These are phyloP conservation scores for Colletotrichum paranaense DNA, from an alignment of 2,329 filamentous ascomycete species.

Conservation along the genomic window DNA sequence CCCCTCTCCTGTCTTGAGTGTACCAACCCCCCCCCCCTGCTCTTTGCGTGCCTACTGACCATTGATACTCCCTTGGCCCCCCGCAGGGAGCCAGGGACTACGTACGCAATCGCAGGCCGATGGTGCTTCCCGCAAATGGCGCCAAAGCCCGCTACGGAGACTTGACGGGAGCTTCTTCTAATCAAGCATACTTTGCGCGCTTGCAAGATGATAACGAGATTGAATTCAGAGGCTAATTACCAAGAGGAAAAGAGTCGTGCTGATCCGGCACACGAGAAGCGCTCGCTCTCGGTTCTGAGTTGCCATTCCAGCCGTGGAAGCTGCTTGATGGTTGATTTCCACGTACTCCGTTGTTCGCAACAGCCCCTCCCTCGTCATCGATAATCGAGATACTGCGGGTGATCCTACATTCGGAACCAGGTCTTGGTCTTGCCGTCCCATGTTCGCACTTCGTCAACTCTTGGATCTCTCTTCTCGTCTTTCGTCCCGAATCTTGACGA, in stretches of 20 bases:
- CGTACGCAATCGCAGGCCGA: constrained; percentile 10
- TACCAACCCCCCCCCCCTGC: background rate
- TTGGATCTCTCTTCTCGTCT: background rate
- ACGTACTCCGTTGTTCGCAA: background rate
- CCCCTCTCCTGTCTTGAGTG: background rate
- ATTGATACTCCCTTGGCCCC: constrained; percentile 3
- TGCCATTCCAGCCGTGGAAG: background rate
- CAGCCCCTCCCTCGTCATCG: background rate
- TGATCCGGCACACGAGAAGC: background rate
- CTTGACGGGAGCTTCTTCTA: constrained; percentile 18
- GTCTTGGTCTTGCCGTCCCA: background rate
- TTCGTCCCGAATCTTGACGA: background rate
- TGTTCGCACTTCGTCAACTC: background rate
- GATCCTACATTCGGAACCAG: background rate
- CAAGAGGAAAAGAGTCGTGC: background rate
- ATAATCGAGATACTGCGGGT: constrained; percentile 16
- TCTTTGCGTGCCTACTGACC: background rate
- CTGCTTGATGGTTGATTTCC: background rate
- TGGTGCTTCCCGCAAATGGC: constrained; percentile 12
- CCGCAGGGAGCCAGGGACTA: constrained; percentile 10
- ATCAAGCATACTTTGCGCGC: constrained; percentile 24
- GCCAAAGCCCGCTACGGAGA: constrained; percentile 16
- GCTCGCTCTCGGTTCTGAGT: constrained; percentile 8
- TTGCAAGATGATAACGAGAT: constrained; percentile 1
- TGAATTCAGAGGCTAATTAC: background rate